Base-by-base conservation (phyloP, 495 filamentous ascomycete genomes). In the Letharia lupina region DNA sequence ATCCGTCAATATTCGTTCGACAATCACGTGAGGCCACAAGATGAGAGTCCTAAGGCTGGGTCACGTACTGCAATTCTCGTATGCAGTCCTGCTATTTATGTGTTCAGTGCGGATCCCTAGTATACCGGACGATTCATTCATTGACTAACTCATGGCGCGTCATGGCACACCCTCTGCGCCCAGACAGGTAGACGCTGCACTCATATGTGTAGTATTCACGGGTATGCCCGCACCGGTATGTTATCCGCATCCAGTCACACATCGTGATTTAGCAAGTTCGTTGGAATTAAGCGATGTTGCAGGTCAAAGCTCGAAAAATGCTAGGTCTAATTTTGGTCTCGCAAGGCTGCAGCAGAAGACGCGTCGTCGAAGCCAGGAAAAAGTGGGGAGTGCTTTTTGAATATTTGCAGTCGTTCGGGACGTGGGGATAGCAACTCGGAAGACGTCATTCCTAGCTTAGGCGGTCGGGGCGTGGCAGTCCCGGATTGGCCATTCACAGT, bases 111-210 rank as follows among this genome's bases (percentile, higher is more conserved):
- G 54, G 33, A 37, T 33, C 16, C 54, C 6, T 16, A 20, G 33
- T 37, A 16, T 15, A 57, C 16, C 7, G 54, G 54, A 37, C 15
- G 54, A 37, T 57, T 33, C 33, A 57, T 9, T 57, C 4, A 16
- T 56, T 56, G 54, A 57, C 54, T 57, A 57, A 57, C 54, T 57
- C 54, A 37, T 57, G 54, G 54, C 54, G 54, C 16, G 54, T 57
- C 54, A 57, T 6, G 18, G 16, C 54, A 37, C 54, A 57, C 33
- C 54, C 54, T 39, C 31, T 57, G 54, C 33, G 54, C 16, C 54
- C 54, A 37, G 54, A 57, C 6, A 57, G 54, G 54, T 57, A 57
- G 54, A 37, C 33, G 8, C 54, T 37, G 54, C 54, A 57, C 39
- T 57, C 54, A 12, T 57, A 57, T 35, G 31, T 57, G 54, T 57